Percentiles rank a stretch among this genome's conserved stretches.
phyloP scores from a whole-genome alignment of 257 asterid species.

The Solanum bulbocastanum region DNA sequence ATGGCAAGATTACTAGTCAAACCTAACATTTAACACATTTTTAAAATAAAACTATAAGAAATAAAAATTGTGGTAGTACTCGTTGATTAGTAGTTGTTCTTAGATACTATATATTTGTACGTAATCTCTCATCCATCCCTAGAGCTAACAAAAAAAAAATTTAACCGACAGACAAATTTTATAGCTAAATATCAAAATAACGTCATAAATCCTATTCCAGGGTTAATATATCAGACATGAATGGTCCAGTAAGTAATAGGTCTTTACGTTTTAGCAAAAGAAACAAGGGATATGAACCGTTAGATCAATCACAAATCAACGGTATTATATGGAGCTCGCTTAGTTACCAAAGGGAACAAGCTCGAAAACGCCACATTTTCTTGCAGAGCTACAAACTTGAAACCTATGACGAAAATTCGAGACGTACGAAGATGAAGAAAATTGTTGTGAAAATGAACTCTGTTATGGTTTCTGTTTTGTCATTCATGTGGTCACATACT shows the following conservation, averaged over 20 bases:
- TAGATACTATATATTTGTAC: background rate
- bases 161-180: background rate
- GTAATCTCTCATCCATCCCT: background rate
- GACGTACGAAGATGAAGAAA: constrained; percentile 23
- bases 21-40: background rate
- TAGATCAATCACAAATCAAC: background rate
- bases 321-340: background rate
- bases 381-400: constrained; percentile 42
- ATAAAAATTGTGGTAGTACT: background rate
- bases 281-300: constrained; percentile 2
- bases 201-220: background rate
- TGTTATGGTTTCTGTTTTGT: background rate
- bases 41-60: background rate
- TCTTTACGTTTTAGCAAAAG: constrained; percentile 19
- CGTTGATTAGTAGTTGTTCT: background rate
- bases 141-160: background rate
- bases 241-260: constrained; percentile 21
- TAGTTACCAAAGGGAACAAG: background rate
- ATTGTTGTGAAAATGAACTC: constrained; percentile 26
- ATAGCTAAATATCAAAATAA: background rate
- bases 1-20: background rate
- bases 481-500: constrained; percentile 26
- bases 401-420: background rate
- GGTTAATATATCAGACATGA: constrained; percentile 1
- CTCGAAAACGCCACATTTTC: constrained; percentile 32